phyloP scores from a whole-genome alignment of 2,329 filamentous ascomycete genomes.

The Periconia sp. region DNA sequence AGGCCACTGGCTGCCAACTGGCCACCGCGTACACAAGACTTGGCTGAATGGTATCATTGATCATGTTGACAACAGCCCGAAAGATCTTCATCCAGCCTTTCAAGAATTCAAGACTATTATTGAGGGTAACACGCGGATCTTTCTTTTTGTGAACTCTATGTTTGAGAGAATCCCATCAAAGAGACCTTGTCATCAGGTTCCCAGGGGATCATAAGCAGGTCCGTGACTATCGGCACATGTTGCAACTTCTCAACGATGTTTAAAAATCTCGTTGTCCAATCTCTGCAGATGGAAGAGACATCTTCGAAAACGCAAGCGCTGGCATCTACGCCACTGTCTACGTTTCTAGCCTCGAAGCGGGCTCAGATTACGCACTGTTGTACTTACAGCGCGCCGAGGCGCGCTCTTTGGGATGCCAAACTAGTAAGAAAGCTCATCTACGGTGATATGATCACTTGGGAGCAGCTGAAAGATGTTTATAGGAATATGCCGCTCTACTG shows the following conservation, averaged over 20 bases:
- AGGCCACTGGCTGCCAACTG: slow-evolving; percentile 64
- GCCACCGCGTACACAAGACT: slow-evolving; percentile 66
- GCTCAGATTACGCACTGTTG: no score
- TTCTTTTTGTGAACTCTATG: slow-evolving; percentile 72
- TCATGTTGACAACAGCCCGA: slow-evolving; percentile 58
- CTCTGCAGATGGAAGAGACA: no score
- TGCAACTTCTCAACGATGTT: slow-evolving; percentile 67
- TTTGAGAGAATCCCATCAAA: slow-evolving; percentile 70
- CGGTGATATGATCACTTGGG: no score
- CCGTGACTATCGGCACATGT: slow-evolving; percentile 70
- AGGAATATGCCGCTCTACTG: no score
- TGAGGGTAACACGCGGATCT: slow-evolving; percentile 66
- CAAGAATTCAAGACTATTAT: slow-evolving; percentile 71
- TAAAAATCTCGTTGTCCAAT: no score
- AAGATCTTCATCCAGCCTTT: slow-evolving; percentile 64
- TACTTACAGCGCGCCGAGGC: no score
- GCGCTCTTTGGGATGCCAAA: no score
- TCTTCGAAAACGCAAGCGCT: no score
- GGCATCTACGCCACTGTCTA: no score
- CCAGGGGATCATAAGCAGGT: slow-evolving; percentile 68
- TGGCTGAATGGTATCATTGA: slow-evolving; percentile 66
- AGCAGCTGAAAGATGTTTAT: no score
- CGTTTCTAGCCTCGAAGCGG: no score
- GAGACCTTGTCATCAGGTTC: slow-evolving; percentile 65
- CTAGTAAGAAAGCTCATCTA: no score